These are phyloP conservation scores for Cadophora malorum DNA, from an alignment of 2,329 filamentous ascomycete species.

Conservation along the genomic window DNA sequence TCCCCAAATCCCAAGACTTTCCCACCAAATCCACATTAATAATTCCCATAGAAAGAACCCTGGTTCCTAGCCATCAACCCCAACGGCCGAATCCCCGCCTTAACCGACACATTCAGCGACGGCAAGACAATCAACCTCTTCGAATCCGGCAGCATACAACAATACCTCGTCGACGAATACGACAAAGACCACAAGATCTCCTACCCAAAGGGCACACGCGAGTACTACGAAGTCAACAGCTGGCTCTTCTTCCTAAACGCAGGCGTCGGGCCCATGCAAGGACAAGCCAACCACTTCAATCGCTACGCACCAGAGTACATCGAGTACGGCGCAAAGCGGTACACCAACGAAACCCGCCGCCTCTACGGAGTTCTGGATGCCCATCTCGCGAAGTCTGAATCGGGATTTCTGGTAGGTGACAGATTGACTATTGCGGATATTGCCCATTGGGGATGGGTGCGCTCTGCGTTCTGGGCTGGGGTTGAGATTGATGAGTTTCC, in stretches of 20 bases:
- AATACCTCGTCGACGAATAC: slow-evolving; percentile 84
- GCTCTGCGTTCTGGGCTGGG: slow-evolving; percentile 53
- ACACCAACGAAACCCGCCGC: slow-evolving; percentile 82
- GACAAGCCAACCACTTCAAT: slow-evolving; percentile 82
- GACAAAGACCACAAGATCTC: slow-evolving; percentile 83
- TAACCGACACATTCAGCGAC: slow-evolving; percentile 80
- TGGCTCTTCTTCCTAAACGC: slow-evolving; percentile 82
- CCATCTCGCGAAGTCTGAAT: slow-evolving; percentile 64
- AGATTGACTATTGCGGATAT: slow-evolving; percentile 80
- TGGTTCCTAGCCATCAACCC: slow-evolving; percentile 95
- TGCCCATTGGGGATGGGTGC: slow-evolving; percentile 67
- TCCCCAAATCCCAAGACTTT: neutral
- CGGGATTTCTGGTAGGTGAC: slow-evolving; percentile 70
- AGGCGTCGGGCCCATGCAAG: slow-evolving; percentile 69
- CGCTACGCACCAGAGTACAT: slow-evolving; percentile 85
- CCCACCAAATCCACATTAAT: too few relatives aligned
- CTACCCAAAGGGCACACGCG: slow-evolving; percentile 73
- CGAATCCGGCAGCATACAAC: slow-evolving; percentile 82
- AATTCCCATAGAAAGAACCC: slow-evolving; percentile 71
- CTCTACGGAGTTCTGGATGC: slow-evolving; percentile 80
- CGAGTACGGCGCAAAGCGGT: slow-evolving; percentile 81
- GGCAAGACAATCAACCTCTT: slow-evolving; percentile 78
- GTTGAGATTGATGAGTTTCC: slow-evolving; percentile 79
- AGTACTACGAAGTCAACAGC: slow-evolving; percentile 80
- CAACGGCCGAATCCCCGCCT: slow-evolving; percentile 87